Evolutionary conservation across 495 filamentous ascomycete species (phyloP).

Genomic region (Talaromyces nanjingensis): DNA sequence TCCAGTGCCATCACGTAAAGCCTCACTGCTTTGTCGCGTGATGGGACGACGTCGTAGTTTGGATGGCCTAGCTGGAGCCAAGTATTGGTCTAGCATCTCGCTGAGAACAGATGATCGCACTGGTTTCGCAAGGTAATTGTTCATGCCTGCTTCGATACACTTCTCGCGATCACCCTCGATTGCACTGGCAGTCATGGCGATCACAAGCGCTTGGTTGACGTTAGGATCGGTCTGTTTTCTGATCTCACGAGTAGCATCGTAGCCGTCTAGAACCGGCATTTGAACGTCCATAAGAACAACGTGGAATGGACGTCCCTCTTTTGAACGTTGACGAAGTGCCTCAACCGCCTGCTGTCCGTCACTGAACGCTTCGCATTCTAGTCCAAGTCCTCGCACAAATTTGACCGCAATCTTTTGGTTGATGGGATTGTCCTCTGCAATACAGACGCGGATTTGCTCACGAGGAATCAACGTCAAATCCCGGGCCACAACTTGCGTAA

Average conservation of each 20-base stretch:
- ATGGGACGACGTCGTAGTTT: constrained; percentile 34
- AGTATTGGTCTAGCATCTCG: constrained; percentile 66
- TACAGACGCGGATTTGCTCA: constrained; percentile 73
- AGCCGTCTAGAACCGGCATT: constrained; percentile 93
- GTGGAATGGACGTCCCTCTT: constrained; percentile 59
- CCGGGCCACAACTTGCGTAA: constrained; percentile 24
- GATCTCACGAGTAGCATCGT: constrained; percentile 78
- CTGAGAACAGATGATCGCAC: constrained; percentile 69
- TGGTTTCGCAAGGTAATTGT: constrained; percentile 90
- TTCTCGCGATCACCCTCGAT: constrained; percentile 90
- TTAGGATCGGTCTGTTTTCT: constrained; percentile 64
- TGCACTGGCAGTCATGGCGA: constrained; percentile 89
- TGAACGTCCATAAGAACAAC: constrained; percentile 92
- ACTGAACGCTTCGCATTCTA: constrained; percentile 74
- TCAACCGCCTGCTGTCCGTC: constrained; percentile 84
- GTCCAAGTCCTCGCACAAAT: constrained; percentile 77
- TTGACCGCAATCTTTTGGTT: constrained; percentile 88
- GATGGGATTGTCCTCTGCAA: constrained; percentile 88
- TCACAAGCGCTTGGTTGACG: constrained; percentile 72
- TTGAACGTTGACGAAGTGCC: constrained; percentile 63
- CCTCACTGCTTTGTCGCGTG: constrained; percentile 19
- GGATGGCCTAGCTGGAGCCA: constrained; percentile 46
- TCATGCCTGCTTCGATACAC: constrained; percentile 89
- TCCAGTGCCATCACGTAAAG: constrained; percentile 24
- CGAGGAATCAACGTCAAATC: constrained; percentile 66